These are phyloP conservation scores for Diutina scorzettiae DNA, from an alignment of 1,139 yeast species.

Conservation along the genomic window DNA sequence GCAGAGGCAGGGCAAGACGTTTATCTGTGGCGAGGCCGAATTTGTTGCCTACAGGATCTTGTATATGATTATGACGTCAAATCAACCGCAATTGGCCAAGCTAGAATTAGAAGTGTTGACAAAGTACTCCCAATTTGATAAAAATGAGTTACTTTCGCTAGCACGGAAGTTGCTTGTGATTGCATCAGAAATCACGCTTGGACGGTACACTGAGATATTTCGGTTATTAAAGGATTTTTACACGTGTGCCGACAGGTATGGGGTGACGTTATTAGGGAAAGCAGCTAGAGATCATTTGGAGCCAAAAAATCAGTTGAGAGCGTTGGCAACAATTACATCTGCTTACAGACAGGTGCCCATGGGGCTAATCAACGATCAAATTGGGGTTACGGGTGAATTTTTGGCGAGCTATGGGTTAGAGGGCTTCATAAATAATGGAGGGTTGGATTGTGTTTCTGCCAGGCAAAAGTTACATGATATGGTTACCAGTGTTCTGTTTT, in stretches of 20 bases:
- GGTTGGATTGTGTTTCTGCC: conserved; percentile 36
- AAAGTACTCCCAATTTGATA: background rate
- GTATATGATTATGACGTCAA: conserved; percentile 70
- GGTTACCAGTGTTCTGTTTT: conserved; percentile 33
- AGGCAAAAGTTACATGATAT: conserved; percentile 29
- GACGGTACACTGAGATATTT: background rate
- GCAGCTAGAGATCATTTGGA: background rate
- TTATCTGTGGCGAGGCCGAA: conserved; percentile 33
- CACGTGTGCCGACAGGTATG: background rate
- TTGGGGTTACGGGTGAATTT: conserved; percentile 36
- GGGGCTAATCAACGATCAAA: conserved; percentile 31
- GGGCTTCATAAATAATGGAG: conserved; percentile 18
- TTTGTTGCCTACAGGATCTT: conserved; percentile 66
- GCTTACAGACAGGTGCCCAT: conserved; percentile 47
- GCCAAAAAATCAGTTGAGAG: conserved; percentile 14
- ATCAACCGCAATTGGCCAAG: conserved; percentile 36
- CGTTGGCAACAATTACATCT: conserved; percentile 46
- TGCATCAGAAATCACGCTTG: too few species aligned
- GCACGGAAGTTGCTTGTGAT: too few species aligned
- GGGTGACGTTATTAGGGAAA: background rate
- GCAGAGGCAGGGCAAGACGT: conserved; percentile 8
- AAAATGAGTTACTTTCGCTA: too few species aligned
- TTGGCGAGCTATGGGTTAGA: conserved; percentile 28
- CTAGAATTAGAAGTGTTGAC: conserved; percentile 7
- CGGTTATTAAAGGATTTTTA: background rate